Evolutionary conservation across 371 early-diverging fungal genomes (phyloP), one percentile per base, ranked within the genome.

Genomic region (Choanephora cucurbitarum): DNA sequence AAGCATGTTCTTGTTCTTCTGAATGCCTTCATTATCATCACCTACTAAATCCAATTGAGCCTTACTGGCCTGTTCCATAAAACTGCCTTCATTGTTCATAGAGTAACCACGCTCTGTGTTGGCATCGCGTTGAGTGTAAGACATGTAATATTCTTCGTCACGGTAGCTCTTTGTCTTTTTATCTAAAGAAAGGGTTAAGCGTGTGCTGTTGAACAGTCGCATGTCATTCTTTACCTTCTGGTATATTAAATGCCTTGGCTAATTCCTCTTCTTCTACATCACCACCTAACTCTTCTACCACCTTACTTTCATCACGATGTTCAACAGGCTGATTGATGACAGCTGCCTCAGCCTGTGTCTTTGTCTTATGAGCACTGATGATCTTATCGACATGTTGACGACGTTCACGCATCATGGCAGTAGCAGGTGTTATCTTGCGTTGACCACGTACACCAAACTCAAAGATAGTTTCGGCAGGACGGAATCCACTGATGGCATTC

Each of bases 61-160:
- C 7, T 81, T 75, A 41, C 78, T 77, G 2, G 94, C 94, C 63
- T 91, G 88, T 59, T 93, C 91, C 43, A 83, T 73, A 76, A 97
- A 95, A 18, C 88, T 87, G 14, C 84, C 82, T 33, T 77, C 80
- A 3, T 82, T 71, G 34, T 75, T 81, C 80, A 97, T 84, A 0
- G 94, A 85, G 61, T 97, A 98, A 32, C 95, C 97, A 42, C 83
- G 82, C 69, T 98, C 98, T 0, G 95, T 91, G 50, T 93, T 89
- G 17, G 86, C 86, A 68, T 92, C 96, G 51, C 84, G 81, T 70
- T 92, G 93, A 18, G 79, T 76, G 69, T 96, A 90, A n/a, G 90
- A 84, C 51, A 98, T 86, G 73, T 95, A 98, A 64, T 83, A 90
- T 50, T 92, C 90, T 52, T 89, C 84, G 69, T 97, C 97, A 22